Evolutionary conservation across 2,329 filamentous ascomycete genomes (phyloP), one percentile per base, ranked within the genome.

Genomic region (Acrodontium crateriforme): DNA sequence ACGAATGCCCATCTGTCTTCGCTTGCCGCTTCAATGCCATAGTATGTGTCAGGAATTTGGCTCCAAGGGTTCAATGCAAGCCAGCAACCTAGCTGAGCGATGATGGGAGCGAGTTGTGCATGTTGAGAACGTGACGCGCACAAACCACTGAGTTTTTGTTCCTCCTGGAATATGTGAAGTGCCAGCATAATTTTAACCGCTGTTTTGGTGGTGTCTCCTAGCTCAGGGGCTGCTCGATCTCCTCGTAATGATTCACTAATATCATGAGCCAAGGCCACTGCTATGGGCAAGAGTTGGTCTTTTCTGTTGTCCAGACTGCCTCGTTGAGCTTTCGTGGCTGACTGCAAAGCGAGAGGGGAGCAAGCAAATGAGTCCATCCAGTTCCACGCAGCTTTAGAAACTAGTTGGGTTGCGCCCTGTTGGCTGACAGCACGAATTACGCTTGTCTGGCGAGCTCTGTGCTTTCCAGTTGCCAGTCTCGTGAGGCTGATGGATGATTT

Each of bases 81-180:
- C 85, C 87, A 95, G 29, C 67, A 62, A 1, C 78, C 72, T 31
- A 98, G 64, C 49, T 94, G 87, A 24, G 77, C 74, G 23, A 95
- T 59, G 2, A 94, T 53, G 10, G 79, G 74, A n/a, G 72, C 70
- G 13, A 95, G 55, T 18, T 3, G n/a, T 9, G 18, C 25, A 15
- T 2, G 10, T n/a, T 11, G 25, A 9, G 12, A 26, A n/a, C n/a
- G n/a, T n/a, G n/a, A n/a, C n/a, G n/a, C n/a, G n/a, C n/a, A 18
- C 10, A 53, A 31, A 10, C 26, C 32, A n/a, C 81, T 72, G 2
- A 98, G 67, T 48, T 92, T 95, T 37, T 79, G 67, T 50, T 98
- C 89, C 51, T 98, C 87, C 0, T 79, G 67, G n/a, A 92, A 60
- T 3, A 95, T 62, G 55, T 98, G 89, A 9, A 98, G 61, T 1